These are phyloP conservation scores for Euphorbia peplus DNA, from an alignment of 345 rosid species.

Conservation along the genomic window DNA sequence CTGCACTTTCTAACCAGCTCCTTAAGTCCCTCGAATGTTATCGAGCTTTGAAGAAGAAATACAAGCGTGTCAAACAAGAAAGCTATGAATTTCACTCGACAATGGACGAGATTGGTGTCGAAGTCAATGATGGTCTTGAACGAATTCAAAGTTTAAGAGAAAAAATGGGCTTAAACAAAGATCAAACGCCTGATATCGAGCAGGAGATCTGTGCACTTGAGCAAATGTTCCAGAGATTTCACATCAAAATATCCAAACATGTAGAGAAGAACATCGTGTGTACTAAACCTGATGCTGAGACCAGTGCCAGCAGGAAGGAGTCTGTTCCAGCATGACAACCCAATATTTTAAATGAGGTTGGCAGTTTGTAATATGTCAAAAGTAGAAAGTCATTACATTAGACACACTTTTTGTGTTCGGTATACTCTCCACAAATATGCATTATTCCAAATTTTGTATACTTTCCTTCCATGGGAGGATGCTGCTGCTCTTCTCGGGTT, in stretches of 20 bases:
- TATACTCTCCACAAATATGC: slow-evolving; percentile 4
- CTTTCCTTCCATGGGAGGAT: not conserved
- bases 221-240: slow-evolving; percentile 35
- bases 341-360: not conserved
- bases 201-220: slow-evolving; percentile 43
- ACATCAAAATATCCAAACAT: slow-evolving; percentile 32
- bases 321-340: slow-evolving; percentile 8
- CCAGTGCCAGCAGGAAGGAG: slow-evolving; percentile 15
- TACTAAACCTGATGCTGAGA: slow-evolving; percentile 13
- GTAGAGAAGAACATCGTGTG: slow-evolving; percentile 7
- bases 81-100: slow-evolving; percentile 23
- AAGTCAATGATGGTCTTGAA: slow-evolving; percentile 37
- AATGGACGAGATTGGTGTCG: slow-evolving; percentile 43
- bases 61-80: slow-evolving; percentile 52
- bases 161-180: slow-evolving; percentile 18
- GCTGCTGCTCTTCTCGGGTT: not conserved
- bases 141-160: slow-evolving; percentile 35
- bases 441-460: slow-evolving; percentile 1
- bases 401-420: not conserved
- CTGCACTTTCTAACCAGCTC: slow-evolving; percentile 63
- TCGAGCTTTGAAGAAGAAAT: slow-evolving; percentile 56
- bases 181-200: slow-evolving; percentile 28
- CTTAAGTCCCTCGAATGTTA: slow-evolving; percentile 66
- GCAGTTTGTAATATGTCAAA: slow-evolving; percentile 4
- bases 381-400: not conserved